A percentile compares a stretch with the other conserved stretches of the same genome.
phyloP scores from a whole-genome alignment of 1,284 basidiomycete species.

The Leccinum discolor region DNA sequence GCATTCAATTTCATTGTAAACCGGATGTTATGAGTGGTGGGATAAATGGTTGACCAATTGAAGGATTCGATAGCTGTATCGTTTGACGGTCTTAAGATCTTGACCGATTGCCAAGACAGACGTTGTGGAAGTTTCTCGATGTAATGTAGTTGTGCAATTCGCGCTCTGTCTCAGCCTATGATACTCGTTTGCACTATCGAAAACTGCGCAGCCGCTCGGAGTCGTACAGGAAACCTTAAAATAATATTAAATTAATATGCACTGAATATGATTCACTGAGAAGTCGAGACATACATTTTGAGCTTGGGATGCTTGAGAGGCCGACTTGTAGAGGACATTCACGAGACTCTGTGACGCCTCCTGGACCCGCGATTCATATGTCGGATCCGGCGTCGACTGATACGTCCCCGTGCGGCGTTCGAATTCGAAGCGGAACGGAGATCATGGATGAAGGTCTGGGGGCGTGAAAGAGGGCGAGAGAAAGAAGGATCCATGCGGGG shows the following conservation, averaged over 20 bases:
- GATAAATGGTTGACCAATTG: no score
- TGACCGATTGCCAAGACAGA: no score
- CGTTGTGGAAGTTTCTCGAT: no score
- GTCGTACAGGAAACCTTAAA: neutral
- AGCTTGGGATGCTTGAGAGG: neutral
- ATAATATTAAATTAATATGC: neutral
- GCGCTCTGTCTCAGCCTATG: neutral
- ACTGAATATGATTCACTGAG: neutral
- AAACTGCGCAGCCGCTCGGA: neutral
- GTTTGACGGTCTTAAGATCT: no score
- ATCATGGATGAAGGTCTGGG: conserved; percentile 86
- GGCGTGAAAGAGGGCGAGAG: conserved; percentile 87
- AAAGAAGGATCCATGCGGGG: conserved; percentile 83
- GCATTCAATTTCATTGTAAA: no score
- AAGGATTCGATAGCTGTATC: no score
- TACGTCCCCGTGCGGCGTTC: neutral
- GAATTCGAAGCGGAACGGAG: conserved; percentile 58
- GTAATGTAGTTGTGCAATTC: no score
- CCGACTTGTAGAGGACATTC: neutral
- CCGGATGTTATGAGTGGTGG: no score
- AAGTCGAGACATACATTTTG: neutral
- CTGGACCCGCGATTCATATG: neutral
- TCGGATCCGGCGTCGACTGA: neutral
- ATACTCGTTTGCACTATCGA: neutral
- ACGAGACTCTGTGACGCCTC: neutral